A percentile compares a stretch with the other conserved stretches of the same genome.
These are phyloP conservation scores for Mucor circinelloides DNA, from an alignment of 371 early-diverging fungal species.

Conservation along the genomic window DNA sequence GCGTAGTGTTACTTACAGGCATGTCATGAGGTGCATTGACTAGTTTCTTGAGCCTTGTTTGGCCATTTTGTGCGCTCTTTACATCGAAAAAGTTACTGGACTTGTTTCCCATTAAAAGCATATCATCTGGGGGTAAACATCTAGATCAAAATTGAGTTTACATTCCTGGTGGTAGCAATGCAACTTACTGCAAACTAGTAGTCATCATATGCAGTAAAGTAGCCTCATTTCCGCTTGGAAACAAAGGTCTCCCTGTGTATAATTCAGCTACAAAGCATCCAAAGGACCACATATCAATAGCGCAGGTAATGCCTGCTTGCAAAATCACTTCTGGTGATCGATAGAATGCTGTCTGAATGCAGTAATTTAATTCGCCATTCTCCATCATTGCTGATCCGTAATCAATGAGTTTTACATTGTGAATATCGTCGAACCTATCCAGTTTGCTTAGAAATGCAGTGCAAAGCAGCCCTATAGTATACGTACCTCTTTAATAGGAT, in stretches of 20 bases:
- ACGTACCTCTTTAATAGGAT: constrained; percentile 85
- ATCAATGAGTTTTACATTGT: constrained; percentile 96
- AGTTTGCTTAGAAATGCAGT: too few relatives aligned
- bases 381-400: constrained; percentile 96
- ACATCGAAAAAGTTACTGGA: constrained; percentile 5
- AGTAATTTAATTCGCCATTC: constrained; percentile 78
- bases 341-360: constrained; percentile 97
- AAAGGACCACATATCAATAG: constrained; percentile 99
- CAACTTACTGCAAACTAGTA: constrained; percentile 75
- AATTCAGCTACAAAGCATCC: constrained; percentile 99
- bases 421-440: constrained; percentile 62
- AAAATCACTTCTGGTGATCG: constrained; percentile 97
- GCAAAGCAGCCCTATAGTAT: background rate
- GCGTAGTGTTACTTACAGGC: background rate
- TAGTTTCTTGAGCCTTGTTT: background rate
- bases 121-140: constrained; percentile 14
- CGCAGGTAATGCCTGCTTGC: constrained; percentile 85
- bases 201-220: constrained; percentile 88
- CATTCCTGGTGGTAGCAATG: background rate
- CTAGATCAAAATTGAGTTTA: background rate
- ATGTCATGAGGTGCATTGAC: constrained; percentile 1
- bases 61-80: background rate
- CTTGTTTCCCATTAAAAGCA: constrained; percentile 10
- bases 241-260: constrained; percentile 87
- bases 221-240: constrained; percentile 92